Conservation (phyloP, 768 basidiomycete genomes). For the Suillus americanus region DNA sequence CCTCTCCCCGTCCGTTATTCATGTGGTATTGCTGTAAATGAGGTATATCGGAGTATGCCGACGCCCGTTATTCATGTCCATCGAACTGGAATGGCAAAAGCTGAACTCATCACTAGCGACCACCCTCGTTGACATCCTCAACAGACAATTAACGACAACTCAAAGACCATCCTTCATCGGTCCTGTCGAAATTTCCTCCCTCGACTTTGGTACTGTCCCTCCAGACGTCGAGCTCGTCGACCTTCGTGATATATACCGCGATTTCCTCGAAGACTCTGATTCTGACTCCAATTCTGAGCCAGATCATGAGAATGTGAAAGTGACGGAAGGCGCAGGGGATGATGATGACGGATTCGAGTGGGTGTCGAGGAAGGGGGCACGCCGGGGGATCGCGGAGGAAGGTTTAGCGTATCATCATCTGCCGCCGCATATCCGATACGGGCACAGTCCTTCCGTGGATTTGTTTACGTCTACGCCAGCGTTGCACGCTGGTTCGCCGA, state of each 20-base stretch:
- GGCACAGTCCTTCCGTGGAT: conserved; percentile 54
- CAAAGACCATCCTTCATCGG: conserved; percentile 93
- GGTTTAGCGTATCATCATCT: conserved; percentile 66
- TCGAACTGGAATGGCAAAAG: conserved; percentile 92
- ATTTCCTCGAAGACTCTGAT: conserved; percentile 81
- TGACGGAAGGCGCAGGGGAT: conserved; percentile 53
- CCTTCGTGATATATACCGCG: conserved; percentile 89
- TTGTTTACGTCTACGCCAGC: conserved; percentile 57
- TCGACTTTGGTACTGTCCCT: conserved; percentile 81
- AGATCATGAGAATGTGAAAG: conserved; percentile 41
- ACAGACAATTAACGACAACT: conserved; percentile 69
- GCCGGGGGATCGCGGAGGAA: conserved; percentile 49
- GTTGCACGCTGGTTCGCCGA: conserved; percentile 37
- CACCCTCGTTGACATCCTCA: conserved; percentile 71
- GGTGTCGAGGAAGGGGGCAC: conserved; percentile 67
- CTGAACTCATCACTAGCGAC: conserved; percentile 73
- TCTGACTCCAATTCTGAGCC: conserved; percentile 41
- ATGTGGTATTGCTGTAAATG: conserved; percentile 2
- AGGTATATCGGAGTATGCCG: conserved; percentile 1
- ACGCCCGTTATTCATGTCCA: conserved; percentile 60
- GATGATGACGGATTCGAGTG: conserved; percentile 84
- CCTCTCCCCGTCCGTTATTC: conserved; percentile 18
- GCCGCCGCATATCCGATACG: conserved; percentile 73
- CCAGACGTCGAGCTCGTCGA: conserved; percentile 92
- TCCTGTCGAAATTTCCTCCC: conserved; percentile 79